phyloP scores from a whole-genome alignment of 169 alveolate genomes.

The Eimeria mitis region DNA sequence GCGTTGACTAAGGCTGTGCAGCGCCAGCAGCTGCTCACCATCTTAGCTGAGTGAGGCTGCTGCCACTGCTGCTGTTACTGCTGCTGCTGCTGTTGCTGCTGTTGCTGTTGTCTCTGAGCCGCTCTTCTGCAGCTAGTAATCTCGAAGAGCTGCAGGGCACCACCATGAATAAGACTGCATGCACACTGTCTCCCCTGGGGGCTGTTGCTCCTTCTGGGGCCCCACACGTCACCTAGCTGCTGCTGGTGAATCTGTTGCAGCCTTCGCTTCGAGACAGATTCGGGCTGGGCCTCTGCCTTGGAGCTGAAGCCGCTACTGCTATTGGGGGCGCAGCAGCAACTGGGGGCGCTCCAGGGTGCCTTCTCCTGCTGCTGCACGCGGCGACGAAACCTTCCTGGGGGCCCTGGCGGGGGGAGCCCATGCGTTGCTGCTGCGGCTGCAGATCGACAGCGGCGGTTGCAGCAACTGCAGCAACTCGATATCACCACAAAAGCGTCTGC shows the following conservation, averaged over 20 bases:
- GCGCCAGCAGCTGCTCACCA: slow-evolving; percentile 45
- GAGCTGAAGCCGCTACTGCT: slow-evolving; percentile 53
- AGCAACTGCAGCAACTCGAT: slow-evolving; percentile 34
- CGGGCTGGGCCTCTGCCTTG: slow-evolving; percentile 59
- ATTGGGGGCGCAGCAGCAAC: slow-evolving; percentile 19
- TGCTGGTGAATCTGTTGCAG: not conserved
- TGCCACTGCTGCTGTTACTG: slow-evolving; percentile 3
- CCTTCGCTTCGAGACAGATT: slow-evolving; percentile 64
- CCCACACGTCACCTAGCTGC: no score
- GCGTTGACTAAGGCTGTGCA: slow-evolving; percentile 12
- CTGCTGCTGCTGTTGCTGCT: not conserved
- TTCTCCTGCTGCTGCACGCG: not conserved
- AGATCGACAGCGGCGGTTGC: slow-evolving; percentile 41
- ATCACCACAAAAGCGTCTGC: not conserved
- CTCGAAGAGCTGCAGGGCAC: not conserved
- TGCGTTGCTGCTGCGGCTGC: slow-evolving; percentile 14
- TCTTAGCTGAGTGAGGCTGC: slow-evolving; percentile 33
- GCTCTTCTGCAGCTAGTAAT: not conserved
- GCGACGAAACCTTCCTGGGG: not conserved
- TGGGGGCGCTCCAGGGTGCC: not conserved
- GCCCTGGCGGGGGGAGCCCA: not conserved
- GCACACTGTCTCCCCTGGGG: no score
- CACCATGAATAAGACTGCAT: not conserved
- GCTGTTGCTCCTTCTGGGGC: no score
- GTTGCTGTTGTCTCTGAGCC: not conserved